Evolutionary conservation across 2,329 filamentous ascomycete genomes (phyloP).

Genomic region (Thelonectria rubi): DNA sequence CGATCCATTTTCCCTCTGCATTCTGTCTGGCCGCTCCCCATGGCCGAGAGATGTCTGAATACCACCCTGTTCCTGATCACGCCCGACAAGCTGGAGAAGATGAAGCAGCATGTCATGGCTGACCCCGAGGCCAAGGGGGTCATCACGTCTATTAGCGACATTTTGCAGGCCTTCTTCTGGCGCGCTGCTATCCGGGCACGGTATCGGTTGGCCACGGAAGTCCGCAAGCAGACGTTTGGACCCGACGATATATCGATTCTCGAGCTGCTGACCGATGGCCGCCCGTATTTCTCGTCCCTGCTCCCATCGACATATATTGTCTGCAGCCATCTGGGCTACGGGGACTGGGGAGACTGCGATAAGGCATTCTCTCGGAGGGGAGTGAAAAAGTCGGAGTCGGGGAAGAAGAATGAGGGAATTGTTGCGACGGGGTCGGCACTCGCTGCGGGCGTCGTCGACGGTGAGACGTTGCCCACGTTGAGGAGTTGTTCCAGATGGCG

Average conservation of each 20-base stretch:
- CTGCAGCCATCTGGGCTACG: conserved; percentile 3
- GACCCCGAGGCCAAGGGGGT: conserved; percentile 39
- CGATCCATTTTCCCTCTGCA: conserved; percentile 40
- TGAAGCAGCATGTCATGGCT: conserved; percentile 44
- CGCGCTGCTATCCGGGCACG: conserved; percentile 47
- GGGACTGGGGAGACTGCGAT: not conserved
- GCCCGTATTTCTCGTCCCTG: conserved; percentile 43
- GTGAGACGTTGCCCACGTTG: not conserved
- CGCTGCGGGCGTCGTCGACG: not conserved
- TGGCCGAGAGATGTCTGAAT: conserved; percentile 33
- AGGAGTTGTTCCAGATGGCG: conserved; percentile 3
- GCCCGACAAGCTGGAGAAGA: conserved; percentile 38
- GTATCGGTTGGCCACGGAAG: conserved; percentile 43
- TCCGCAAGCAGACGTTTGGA: conserved; percentile 27
- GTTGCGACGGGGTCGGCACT: not conserved
- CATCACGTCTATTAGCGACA: conserved; percentile 48
- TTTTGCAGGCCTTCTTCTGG: conserved; percentile 53
- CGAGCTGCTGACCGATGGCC: conserved; percentile 46
- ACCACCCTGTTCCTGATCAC: conserved; percentile 46
- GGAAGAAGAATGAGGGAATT: conserved; percentile 29
- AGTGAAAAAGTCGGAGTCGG: conserved; percentile 25
- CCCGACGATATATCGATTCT: conserved; percentile 44
- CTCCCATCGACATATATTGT: not conserved
- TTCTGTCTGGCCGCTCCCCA: conserved; percentile 42
- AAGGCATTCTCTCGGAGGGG: conserved; percentile 13